Evolutionary conservation across 2,329 filamentous ascomycete genomes (phyloP), one percentile per base, ranked within the genome.

Genomic region (Cladosporium cucumerinum): DNA sequence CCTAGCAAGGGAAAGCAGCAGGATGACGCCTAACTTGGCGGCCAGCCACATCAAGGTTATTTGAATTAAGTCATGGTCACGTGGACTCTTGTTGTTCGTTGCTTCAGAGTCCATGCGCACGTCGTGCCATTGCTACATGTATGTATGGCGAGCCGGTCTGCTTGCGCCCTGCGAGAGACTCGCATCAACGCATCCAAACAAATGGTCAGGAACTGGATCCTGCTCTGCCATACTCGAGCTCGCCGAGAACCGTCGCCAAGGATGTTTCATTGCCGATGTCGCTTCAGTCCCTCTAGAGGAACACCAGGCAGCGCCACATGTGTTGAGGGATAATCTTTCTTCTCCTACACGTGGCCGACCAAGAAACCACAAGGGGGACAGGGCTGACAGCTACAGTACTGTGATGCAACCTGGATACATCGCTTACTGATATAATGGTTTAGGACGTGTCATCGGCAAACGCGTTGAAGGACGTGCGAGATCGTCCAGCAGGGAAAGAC

Each of bases 21-120:
- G 32, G 28, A 54, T 55, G 49, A 62, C 25, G 60, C 49, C 60
- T 51, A 46, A 39, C 55, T 58, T 58, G 55, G 55, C 54, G 39
- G 54, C 54, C 52, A 32, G 54, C 54, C 54, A 57, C 54, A 11
- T 5, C 26, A 8, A 54, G 18, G 16, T 54, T 14, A 32, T 54
- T 54, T 26, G 16, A n/a, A 46, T 46, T 46, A 30, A 52, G 49
- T 52, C 23, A 5, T 8, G 16, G 49, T 52, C 49, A 52, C 49
- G 49, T 52, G 49, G 7, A 28, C 21, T 21, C 2, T 46, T 21
- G 2, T n/a, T 46, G 39, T 46, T 16, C 10, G 8, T 46, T 12
- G 10, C 39, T 46, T 46, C 39, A 46, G 39, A 46, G 39, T 46
- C 39, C 12, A 46, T 46, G 11, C 39, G 39, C 39, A 46, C 39